Base-by-base conservation (phyloP, 495 filamentous ascomycete genomes). In the Cenococcum geophilum region DNA sequence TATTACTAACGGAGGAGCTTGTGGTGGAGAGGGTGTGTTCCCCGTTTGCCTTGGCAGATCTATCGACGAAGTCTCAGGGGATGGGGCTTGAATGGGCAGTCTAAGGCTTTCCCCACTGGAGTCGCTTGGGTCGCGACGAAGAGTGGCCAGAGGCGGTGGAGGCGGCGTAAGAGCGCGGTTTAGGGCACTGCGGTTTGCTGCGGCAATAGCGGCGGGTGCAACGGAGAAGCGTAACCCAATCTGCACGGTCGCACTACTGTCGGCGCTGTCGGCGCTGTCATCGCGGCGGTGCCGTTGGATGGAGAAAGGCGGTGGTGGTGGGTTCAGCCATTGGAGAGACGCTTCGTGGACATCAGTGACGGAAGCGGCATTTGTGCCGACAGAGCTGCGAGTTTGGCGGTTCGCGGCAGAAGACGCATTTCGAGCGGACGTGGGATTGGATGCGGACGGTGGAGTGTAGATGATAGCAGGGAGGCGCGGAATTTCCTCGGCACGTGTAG, bases 191-290 rank as follows among this genome's bases (percentile, higher is more conserved):
- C 60, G 66, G 23, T 69, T 61, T 21, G 63, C 66, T 23, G 68
- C 68, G n/a, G 68, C 68, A 40, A 70, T 63, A 12, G 65, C 57
- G 6, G 65, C 62, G 12, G 68, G 68, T 14, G 66, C 68, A 18
- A 70, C 66, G 18, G 68, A 70, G 52, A 70, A 68, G 6, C 68
- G 65, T 12, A 70, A 60, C 5, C 68, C 68, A 35, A 70, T 70
- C 34, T 70, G 68, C 12, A 70, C 68, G 0, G 68, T 70, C 16
- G 68, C 68, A 43, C 66, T 66, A 62, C 68, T 70, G 23, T 59
- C 65, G 0, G 59, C 59, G 49, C 68, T 70, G 23, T 59, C 65
- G 0, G 59, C 59, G 49, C 68, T 70, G 8, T 58, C 48, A 10
- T 60, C 54, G 18, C 66, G 68, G 1, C 59, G 43, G 36, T 63